Evolutionary conservation across 805 yeast species (phyloP), one percentile per base, ranked within the genome.

Genomic region (Metschnikowia bowlesiae): DNA sequence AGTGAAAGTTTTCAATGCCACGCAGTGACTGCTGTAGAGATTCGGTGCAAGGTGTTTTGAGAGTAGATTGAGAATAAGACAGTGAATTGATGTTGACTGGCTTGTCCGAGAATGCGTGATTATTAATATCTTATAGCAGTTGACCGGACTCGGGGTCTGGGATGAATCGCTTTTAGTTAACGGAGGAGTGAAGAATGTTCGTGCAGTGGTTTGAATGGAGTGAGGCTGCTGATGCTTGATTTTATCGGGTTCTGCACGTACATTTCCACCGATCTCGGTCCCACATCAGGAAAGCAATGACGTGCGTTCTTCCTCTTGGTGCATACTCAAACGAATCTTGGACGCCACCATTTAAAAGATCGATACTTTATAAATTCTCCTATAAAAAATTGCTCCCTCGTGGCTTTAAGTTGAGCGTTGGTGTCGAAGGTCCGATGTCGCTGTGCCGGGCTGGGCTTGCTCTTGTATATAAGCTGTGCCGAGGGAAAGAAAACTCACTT

Each of bases 221-320:
- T 33, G 45, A 42, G 45, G 37, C 33, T 29, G 18, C 10, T 28
- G 45, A 42, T 42, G 45, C 26, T 33, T 22, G 30, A 42, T 33
- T 33, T 42, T 42, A 26, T 42, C 45, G 45, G 45, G 45, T 42
- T 42, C 45, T 42, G 45, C 45, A 42, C 45, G 45, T 42, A 42
- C 45, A 26, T 14, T 32, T 22, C n/a, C 10, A 42, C 45, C 45
- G 45, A 42, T 33, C 45, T 42, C 45, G 45, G 45, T 22, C 45
- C 29, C 22, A 26, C 45, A 18, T n/a, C 9, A 13, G 8, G n/a
- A 11, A 11, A 9, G 9, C 28, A n/a, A 32, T 18, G 26, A 14
- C 34, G 38, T 22, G 11, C 8, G 32, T 3, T 8, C 26, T 9
- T 9, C 18, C 26, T 8, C 26, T 13, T 10, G 13, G 9, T 10